Evolutionary conservation across 139 green algal species (phyloP).

Genomic region (Closterium sp.): DNA sequence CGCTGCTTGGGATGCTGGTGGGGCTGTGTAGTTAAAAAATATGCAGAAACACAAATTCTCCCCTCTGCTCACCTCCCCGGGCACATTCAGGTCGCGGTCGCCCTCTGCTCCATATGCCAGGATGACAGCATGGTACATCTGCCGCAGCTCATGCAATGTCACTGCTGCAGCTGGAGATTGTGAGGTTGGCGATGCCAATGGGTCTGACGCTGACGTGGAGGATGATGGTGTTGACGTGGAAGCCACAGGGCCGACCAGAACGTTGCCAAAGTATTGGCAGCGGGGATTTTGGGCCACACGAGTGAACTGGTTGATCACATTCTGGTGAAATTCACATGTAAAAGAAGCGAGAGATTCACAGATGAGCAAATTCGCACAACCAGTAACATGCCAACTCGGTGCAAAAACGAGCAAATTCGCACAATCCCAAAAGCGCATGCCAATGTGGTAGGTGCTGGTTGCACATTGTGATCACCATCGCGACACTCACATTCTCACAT

Average conservation of each 20-base stretch:
- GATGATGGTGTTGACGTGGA: not conserved
- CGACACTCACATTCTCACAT: too few relatives aligned
- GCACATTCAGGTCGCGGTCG: conserved; percentile 74
- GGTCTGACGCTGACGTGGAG: too few relatives aligned
- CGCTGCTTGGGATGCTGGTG: too few relatives aligned
- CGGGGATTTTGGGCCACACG: conserved; percentile 41
- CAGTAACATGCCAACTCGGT: too few relatives aligned
- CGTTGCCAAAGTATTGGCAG: conserved; percentile 79
- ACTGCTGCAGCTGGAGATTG: conserved; percentile 57
- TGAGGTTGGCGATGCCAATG: not conserved
- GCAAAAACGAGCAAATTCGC: too few relatives aligned
- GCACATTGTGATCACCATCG: too few relatives aligned
- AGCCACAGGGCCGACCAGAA: conserved; percentile 57
- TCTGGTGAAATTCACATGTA: conserved; percentile 58
- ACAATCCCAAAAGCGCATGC: too few relatives aligned
- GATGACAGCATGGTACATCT: conserved; percentile 78
- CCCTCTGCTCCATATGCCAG: conserved; percentile 86
- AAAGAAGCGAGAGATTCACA: not conserved
- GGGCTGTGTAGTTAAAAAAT: too few relatives aligned
- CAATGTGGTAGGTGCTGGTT: too few relatives aligned
- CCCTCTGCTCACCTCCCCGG: conserved; percentile 67
- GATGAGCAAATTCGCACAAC: not conserved
- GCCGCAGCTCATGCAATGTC: conserved; percentile 66
- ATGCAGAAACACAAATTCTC: too few relatives aligned
- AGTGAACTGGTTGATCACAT: conserved; percentile 87